phyloP scores from a whole-genome alignment of 2,329 filamentous ascomycete species.

The Ophiosphaerella korrae region DNA sequence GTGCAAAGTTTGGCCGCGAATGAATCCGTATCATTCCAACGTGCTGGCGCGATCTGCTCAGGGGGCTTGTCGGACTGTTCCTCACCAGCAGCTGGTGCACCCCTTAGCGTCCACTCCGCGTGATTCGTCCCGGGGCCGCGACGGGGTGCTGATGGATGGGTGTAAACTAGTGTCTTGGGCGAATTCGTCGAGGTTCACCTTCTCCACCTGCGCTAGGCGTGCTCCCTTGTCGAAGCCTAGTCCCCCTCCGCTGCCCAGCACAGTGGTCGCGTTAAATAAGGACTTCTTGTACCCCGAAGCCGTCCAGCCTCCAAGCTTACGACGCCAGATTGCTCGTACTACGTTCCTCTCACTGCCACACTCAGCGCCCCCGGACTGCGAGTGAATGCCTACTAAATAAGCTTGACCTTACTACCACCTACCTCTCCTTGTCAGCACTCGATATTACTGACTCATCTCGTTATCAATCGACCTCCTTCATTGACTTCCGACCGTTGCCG shows the following conservation, averaged over 20 bases:
- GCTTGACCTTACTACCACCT: constrained; percentile 29
- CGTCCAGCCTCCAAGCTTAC: constrained; percentile 9
- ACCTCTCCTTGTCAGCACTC: not conserved
- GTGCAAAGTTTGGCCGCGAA: constrained; percentile 14
- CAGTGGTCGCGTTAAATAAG: constrained; percentile 36
- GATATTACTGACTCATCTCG: too few relatives aligned
- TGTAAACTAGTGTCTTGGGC: constrained; percentile 16
- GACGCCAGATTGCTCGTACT: constrained; percentile 10
- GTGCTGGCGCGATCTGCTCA: constrained; percentile 37
- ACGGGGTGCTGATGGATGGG: constrained; percentile 20
- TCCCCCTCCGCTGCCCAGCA: constrained; percentile 36
- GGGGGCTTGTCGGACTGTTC: constrained; percentile 33
- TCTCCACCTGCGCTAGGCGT: constrained; percentile 29
- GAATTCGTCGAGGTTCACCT: constrained; percentile 13
- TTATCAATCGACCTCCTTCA: constrained; percentile 7
- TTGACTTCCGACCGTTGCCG: constrained; percentile 10
- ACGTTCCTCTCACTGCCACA: constrained; percentile 12
- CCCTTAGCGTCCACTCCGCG: constrained; percentile 36
- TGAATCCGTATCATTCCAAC: constrained; percentile 21
- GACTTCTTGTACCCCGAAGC: constrained; percentile 22
- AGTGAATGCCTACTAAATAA: constrained; percentile 23
- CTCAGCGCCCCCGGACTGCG: constrained; percentile 2
- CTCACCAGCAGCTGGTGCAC: constrained; percentile 25
- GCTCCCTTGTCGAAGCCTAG: constrained; percentile 25
- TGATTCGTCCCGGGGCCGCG: constrained; percentile 42